phyloP scores from a whole-genome alignment of 352 stramenopile species.

The Hyphochytrium catenoides region DNA sequence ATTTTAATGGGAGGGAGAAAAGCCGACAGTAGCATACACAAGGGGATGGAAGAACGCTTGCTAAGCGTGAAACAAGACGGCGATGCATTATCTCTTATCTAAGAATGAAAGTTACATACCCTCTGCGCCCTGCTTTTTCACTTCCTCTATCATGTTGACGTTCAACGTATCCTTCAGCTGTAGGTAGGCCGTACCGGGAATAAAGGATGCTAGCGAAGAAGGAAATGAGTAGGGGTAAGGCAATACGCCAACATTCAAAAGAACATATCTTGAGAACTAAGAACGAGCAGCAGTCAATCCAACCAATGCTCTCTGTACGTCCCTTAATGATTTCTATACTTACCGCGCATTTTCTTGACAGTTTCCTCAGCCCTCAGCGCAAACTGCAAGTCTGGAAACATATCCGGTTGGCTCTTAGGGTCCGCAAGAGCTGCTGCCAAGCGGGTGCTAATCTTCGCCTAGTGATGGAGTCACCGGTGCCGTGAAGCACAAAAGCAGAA shows the following conservation, averaged over 20 bases:
- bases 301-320: slow-evolving; percentile 48
- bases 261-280: slow-evolving; percentile 14
- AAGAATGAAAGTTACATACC: too few relatives aligned
- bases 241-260: slow-evolving; percentile 19
- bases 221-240: not conserved
- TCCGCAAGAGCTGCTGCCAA: slow-evolving; percentile 83
- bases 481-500: slow-evolving; percentile 1
- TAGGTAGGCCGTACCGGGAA: slow-evolving; percentile 3
- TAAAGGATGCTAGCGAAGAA: not conserved
- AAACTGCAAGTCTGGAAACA: slow-evolving; percentile 87
- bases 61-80: too few relatives aligned
- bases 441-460: slow-evolving; percentile 37
- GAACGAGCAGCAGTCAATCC: slow-evolving; percentile 21
- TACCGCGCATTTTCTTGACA: slow-evolving; percentile 40
- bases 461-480: slow-evolving; percentile 2
- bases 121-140: slow-evolving; percentile 17
- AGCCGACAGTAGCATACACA: too few relatives aligned
- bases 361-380: slow-evolving; percentile 82
- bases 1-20: too few relatives aligned
- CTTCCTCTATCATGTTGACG: slow-evolving; percentile 52
- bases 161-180: slow-evolving; percentile 55
- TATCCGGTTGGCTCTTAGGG: slow-evolving; percentile 62
- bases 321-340: slow-evolving; percentile 17
- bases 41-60: too few relatives aligned
- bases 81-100: too few relatives aligned